Base-by-base conservation (phyloP, 177 flowering plant genomes). In the Vitis hybrid region DNA sequence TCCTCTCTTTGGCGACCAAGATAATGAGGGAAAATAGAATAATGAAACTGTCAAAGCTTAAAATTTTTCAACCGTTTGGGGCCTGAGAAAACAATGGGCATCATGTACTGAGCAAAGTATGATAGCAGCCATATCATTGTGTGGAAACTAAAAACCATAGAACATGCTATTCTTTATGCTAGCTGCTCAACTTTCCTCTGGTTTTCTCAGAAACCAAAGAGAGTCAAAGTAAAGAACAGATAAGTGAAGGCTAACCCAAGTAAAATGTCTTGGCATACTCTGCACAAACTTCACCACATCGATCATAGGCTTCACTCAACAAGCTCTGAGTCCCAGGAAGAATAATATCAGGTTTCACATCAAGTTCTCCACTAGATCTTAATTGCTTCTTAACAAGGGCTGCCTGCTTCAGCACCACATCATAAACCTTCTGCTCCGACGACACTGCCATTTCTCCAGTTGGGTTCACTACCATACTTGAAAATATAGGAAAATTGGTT, bases 211-310 rank as follows among this genome's bases (percentile, higher is more conserved):
- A 56, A 66, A 49, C 34, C 34, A 50, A 34, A 60, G 5, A 60
- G 11, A 8, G 18, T 30, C 15, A 21, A 56, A 30, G 17, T 12
- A 50, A 26, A 75, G 58, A 56, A 65, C 1, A 56, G 12, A 70
- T 18, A 19, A 64, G 30, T 70, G 75, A 78, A 74, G 48, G 60
- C 89, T 67, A 72, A 93, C 98, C 98, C 78, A 93, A 74, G 75
- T 91, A 93, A 81, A 93, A 93, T 51, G 98, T 93, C 80, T 93
- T 93, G 50, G 98, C 97, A 83, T 93, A 91, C 80, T 93, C 97
- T 1, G 93, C 97, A 69, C 98, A 93, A 39, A 93, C 90, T 82
- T 93, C 93, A 19, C 95, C 80, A 79, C 98, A 93, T 0, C 98
- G 82, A 67, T 89, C 90, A 80, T 93, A 93, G 55, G 98, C 94